Evolutionary conservation across 306 rosid genomes (phyloP), one percentile per base, ranked within the genome.

Genomic region (Arachis stenosperma): DNA sequence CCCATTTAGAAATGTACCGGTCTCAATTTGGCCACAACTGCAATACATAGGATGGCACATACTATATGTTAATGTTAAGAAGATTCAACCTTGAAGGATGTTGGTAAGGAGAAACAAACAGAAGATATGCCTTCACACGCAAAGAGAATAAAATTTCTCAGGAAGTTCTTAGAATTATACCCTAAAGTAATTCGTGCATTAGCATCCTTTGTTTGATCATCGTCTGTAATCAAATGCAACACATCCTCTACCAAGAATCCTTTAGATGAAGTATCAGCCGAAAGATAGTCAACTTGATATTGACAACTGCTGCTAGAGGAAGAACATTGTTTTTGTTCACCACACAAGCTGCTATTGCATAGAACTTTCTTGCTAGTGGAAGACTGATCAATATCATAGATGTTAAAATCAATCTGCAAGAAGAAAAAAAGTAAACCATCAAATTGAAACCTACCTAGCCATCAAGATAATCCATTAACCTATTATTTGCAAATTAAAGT

Each of bases 11-110:
- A 95, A 88, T 8, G 64, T 8, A 78, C 99, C 99, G 43, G 97
- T 91, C 77, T 90, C 93, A 61, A 70, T 75, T 81, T 64, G 81
- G 72, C 99, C 98, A 75, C 99, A 95, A 11, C 98, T 95, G 91
- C 88, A 82, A 65, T 61, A 61, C 41, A 75, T 66, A 70, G 59
- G 10, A 63, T 2, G 17, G 52, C 9, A 59, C 57, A 66, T 56
- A 15, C 39, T 7, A 12, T 10, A 56, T 56, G 33, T 56, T 6
- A 57, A 66, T 36, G 48, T 64, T 52, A 67, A 58, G 60, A 75
- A 75, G 30, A 66, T 61, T 27, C 46, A 65, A 42, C 52, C 53
- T 22, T 22, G 3, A 50, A 73, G 53, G 36, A 8, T 53, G 33
- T 53, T 10, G n/a, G 30, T 22, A 22, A 54, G 10, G 27, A 78